Evolutionary conservation across 805 yeast genomes (phyloP).

Genomic region (Isabelozyma heimii): DNA sequence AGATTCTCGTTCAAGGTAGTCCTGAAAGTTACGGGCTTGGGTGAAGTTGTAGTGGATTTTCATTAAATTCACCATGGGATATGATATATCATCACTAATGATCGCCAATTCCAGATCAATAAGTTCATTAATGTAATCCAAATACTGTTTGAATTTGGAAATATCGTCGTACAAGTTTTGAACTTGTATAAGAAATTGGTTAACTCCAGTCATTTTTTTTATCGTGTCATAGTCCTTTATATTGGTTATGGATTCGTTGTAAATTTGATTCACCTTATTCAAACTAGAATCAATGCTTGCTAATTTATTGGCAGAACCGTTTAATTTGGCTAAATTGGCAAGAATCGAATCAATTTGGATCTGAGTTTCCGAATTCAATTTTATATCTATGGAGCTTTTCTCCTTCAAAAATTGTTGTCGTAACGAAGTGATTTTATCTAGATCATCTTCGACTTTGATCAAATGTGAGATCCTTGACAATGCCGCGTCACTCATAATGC

Average conservation of each 20-base stretch:
- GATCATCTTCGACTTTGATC: conserved; percentile 48
- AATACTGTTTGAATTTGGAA: conserved; percentile 48
- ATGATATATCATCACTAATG: conserved; percentile 28
- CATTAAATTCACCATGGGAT: conserved; percentile 54
- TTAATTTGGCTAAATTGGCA: conserved; percentile 50
- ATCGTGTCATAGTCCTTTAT: conserved; percentile 70
- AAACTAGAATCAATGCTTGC: conserved; percentile 38
- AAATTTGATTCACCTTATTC: conserved; percentile 46
- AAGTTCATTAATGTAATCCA: conserved; percentile 49
- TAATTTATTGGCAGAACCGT: conserved; percentile 37
- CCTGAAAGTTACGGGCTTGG: conserved; percentile 73
- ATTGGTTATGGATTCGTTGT: conserved; percentile 55
- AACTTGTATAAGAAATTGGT: conserved; percentile 71
- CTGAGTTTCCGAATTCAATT: conserved; percentile 68
- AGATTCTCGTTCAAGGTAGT: conserved; percentile 63
- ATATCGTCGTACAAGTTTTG: conserved; percentile 64
- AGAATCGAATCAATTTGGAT: conserved; percentile 58
- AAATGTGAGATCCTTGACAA: conserved; percentile 37
- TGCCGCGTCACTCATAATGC: conserved; percentile 39
- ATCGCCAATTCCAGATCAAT: conserved; percentile 45
- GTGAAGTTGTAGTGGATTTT: conserved; percentile 69
- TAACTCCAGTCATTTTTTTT: conserved; percentile 60
- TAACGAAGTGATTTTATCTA: conserved; percentile 50
- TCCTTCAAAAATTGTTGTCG: conserved; percentile 63
- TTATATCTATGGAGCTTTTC: conserved; percentile 71